phyloP scores from a whole-genome alignment of 2,329 filamentous ascomycete species.

The Fusarium siculi region DNA sequence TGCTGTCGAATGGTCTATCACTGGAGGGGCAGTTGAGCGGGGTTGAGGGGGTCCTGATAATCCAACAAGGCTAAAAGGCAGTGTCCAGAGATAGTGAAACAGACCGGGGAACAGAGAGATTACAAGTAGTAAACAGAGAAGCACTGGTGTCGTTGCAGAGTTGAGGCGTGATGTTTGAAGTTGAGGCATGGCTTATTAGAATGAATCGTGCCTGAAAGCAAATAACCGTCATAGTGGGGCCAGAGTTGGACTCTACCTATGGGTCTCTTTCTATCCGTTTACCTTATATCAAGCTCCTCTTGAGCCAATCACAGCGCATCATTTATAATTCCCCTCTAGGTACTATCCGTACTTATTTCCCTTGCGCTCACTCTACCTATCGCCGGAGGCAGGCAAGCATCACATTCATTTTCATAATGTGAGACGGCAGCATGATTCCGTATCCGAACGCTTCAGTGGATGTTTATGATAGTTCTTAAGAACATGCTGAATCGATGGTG shows the following conservation, averaged over 20 bases:
- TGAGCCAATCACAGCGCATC: conserved; percentile 27
- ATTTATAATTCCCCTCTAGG: conserved; percentile 34
- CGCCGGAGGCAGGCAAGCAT: not conserved
- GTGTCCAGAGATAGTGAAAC: conserved; percentile 63
- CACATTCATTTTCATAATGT: not conserved
- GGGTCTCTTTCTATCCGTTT: conserved; percentile 10
- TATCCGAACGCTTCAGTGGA: not conserved
- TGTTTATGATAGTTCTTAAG: not conserved
- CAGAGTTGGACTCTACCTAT: conserved; percentile 35
- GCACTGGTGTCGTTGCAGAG: conserved; percentile 53
- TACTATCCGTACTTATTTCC: not conserved
- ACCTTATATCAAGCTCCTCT: not conserved
- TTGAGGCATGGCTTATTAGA: conserved; percentile 53
- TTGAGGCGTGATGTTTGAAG: conserved; percentile 54
- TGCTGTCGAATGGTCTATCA: conserved; percentile 34
- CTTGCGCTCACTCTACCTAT: not conserved
- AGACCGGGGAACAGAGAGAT: conserved; percentile 62
- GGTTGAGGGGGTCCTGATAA: conserved; percentile 46
- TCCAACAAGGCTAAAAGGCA: conserved; percentile 57
- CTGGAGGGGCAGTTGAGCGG: conserved; percentile 46
- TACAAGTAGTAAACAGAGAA: conserved; percentile 60
- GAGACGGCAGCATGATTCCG: not conserved
- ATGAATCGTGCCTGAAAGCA: conserved; percentile 24
- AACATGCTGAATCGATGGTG: not conserved
- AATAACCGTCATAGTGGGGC: conserved; percentile 42